Base-by-base conservation (phyloP, 495 filamentous ascomycete genomes). In the Podospora pseudocomata region DNA sequence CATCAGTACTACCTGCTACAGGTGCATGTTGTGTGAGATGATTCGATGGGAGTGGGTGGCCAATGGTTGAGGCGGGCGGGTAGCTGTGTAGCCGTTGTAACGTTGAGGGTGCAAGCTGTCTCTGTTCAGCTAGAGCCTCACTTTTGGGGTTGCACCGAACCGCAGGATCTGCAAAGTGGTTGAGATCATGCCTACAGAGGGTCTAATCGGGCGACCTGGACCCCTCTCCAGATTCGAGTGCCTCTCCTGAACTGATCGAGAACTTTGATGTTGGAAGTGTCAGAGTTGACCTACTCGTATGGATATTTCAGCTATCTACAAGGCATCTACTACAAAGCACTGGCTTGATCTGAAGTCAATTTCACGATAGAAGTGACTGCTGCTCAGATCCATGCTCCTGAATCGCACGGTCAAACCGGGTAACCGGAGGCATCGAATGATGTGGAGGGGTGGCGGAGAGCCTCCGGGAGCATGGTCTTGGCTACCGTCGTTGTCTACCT, bases 101-200 rank as follows among this genome's bases (percentile, higher is more conserved):
- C 56, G 56, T 58, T 58, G 56, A 58, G 56, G n/a, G 56, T 58
- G n/a, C 56, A 58, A 15, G 56, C 56, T 58, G 56, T 27, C 56
- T 20, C 20, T 20, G 6, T 27, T 58, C 56, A 58, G 56, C 56
- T 58, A 58, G 56, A 58, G 56, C 56, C 56, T 58, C 56, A 58
- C 56, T 19, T 15, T 58, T 18, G 6, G 23, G 56, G 56, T 20
- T 18, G 6, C 23, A 58, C 20, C 18, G 56, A 58, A 27, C 19
- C 19, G 15, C 39, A 49, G 9, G 15, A 49, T 16, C 39, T 49
- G 39, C 39, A 11, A 0, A 49, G 39, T 16, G 39, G 39, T 49
- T 32, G 30, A 32, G 30, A 32, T 49, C 39, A 49, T 49, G 39
- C 15, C 13, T 49, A 11, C 39, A 13, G 2, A 11, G 39, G 2